Conservation (phyloP, 2,329 filamentous ascomycete genomes). For the Cladosporium colombiae region DNA sequence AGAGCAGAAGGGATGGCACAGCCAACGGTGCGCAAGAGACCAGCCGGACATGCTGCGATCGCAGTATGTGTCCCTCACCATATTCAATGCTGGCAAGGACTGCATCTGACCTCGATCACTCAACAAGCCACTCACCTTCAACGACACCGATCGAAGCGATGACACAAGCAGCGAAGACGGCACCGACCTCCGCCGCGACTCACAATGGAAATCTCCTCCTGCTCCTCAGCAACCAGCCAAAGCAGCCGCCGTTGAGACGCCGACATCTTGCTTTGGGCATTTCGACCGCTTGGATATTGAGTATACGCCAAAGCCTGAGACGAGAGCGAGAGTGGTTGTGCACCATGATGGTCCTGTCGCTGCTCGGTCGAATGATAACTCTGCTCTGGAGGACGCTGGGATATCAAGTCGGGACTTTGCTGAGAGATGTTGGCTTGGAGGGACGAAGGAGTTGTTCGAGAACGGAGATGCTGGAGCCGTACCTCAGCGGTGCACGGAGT, state of each 20-base stretch:
- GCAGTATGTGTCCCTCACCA: neutral
- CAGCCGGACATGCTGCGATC: neutral
- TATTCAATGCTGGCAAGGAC: too few species aligned
- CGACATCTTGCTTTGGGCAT: conserved; percentile 7
- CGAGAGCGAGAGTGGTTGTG: neutral
- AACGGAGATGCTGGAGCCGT: neutral
- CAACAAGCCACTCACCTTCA: neutral
- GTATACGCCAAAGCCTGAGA: neutral
- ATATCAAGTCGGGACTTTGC: neutral
- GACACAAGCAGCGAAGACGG: neutral
- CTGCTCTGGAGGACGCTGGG: neutral
- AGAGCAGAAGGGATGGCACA: neutral
- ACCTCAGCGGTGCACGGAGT: neutral
- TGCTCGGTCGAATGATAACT: neutral
- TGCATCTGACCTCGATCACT: neutral
- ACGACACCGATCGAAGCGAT: neutral
- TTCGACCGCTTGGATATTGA: conserved; percentile 6
- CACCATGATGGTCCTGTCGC: neutral
- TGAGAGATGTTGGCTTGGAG: neutral
- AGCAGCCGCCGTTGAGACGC: neutral
- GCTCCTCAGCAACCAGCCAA: neutral
- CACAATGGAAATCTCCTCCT: neutral
- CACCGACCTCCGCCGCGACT: conserved; percentile 3
- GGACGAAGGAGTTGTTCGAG: neutral
- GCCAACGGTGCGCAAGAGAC: neutral